Conservation (phyloP, 805 yeast species). For the Ogataea trehaloabstinens region DNA sequence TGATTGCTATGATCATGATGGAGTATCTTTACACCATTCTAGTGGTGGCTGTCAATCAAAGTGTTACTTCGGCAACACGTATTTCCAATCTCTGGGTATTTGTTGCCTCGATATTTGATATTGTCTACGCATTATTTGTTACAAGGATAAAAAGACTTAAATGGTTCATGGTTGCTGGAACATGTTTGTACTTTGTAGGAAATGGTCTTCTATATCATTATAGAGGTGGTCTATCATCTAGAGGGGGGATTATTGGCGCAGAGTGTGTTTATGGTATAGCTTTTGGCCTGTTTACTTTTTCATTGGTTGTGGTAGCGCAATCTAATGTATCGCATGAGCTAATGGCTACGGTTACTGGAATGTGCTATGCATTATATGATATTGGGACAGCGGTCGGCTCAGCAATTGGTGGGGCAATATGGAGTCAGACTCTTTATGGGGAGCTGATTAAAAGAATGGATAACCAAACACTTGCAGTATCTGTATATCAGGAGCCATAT, state of each 20-base stretch:
- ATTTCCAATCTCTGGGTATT: not conserved
- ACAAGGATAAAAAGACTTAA: not conserved
- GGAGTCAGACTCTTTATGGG: slow-evolving; percentile 1
- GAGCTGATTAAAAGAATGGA: not conserved
- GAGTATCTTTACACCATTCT: slow-evolving; percentile 1
- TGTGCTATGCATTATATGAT: not conserved
- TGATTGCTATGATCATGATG: not conserved
- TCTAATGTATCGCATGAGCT: not conserved
- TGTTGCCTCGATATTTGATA: not conserved
- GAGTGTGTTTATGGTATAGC: not conserved
- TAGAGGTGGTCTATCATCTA: not conserved
- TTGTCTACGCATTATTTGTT: not conserved
- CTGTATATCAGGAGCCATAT: not conserved
- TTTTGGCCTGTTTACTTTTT: not conserved
- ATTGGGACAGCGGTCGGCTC: not conserved
- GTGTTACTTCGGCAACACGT: not conserved
- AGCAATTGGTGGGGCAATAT: not conserved
- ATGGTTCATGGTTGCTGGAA: slow-evolving; percentile 1
- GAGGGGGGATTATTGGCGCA: not conserved
- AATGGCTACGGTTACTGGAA: not conserved
- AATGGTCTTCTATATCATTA: not conserved
- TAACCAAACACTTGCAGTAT: not conserved
- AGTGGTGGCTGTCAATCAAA: not conserved
- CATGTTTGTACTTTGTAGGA: not conserved
- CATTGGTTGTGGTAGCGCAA: not conserved